These are phyloP conservation scores for Aurantiochytrium sp. DNA, from an alignment of 108 stramenopile genomes.

Conservation along the genomic window DNA sequence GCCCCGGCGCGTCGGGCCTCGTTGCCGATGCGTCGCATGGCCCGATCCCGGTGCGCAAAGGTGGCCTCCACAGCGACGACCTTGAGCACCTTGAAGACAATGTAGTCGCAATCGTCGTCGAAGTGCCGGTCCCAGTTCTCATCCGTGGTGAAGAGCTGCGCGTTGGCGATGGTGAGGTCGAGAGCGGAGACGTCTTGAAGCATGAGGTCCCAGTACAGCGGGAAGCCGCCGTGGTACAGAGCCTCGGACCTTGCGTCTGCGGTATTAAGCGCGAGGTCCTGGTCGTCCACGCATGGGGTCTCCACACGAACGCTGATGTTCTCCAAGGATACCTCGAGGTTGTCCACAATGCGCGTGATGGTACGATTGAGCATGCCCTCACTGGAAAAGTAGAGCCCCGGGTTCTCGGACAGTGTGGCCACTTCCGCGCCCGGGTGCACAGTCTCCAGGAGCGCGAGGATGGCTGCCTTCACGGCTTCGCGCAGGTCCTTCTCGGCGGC, in stretches of 20 bases:
- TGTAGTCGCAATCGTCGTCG: slow-evolving; percentile 25
- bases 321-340: slow-evolving; percentile 1
- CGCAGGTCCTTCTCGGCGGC: not conserved
- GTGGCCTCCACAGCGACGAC: not conserved
- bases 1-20: not conserved
- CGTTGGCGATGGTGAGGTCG: not conserved
- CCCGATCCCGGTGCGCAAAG: not conserved
- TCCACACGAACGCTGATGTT: slow-evolving; percentile 5
- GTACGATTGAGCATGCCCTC: slow-evolving; percentile 24
- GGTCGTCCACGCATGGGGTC: not conserved
- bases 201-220: not conserved
- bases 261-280: not conserved
- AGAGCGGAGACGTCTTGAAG: not conserved
- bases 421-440: not conserved
- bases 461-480: not conserved
- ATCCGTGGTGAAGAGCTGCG: not conserved
- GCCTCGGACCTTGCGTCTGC: not conserved
- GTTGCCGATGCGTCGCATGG: not conserved
- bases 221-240: not conserved
- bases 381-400: not conserved
- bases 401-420: not conserved
- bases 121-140: slow-evolving; percentile 28
- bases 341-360: not conserved
- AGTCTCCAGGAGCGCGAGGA: not conserved
- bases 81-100: not conserved